A percentile compares a stretch with the other conserved stretches of the same genome.
Evolutionary conservation across 1,284 basidiomycete genomes (phyloP).

Genomic region (Agaricales sp.): DNA sequence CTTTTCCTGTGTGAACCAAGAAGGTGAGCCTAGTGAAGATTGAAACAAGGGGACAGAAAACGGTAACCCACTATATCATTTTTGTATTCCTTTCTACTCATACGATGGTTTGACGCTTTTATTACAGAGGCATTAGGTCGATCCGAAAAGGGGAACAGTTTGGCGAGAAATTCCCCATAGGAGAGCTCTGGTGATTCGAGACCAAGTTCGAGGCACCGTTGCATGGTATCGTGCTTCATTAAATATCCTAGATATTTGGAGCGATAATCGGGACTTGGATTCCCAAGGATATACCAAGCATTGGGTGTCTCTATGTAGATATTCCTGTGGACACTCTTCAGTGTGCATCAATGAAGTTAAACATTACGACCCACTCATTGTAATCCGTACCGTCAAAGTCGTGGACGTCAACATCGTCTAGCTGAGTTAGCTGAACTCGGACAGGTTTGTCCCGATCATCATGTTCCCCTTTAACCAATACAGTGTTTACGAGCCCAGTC

Average conservation of each 20-base stretch:
- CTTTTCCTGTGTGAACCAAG: background rate
- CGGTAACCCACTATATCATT: background rate
- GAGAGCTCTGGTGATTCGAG: background rate
- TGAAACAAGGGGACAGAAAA: background rate
- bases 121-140: background rate
- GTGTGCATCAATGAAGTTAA: background rate
- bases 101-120: background rate
- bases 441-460: background rate
- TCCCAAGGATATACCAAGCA: background rate
- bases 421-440: background rate
- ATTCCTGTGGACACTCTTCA: background rate
- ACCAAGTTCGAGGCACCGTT: background rate
- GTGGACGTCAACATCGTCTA: background rate
- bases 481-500: background rate
- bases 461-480: background rate
- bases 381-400: background rate
- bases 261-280: background rate
- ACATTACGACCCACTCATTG: background rate
- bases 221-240: background rate
- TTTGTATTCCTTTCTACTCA: background rate
- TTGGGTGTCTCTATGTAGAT: background rate
- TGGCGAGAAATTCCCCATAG: background rate
- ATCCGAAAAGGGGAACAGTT: background rate
- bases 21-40: background rate
- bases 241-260: background rate